Evolutionary conservation across 805 yeast genomes (phyloP).

Genomic region (Barnettozyma siamensis): DNA sequence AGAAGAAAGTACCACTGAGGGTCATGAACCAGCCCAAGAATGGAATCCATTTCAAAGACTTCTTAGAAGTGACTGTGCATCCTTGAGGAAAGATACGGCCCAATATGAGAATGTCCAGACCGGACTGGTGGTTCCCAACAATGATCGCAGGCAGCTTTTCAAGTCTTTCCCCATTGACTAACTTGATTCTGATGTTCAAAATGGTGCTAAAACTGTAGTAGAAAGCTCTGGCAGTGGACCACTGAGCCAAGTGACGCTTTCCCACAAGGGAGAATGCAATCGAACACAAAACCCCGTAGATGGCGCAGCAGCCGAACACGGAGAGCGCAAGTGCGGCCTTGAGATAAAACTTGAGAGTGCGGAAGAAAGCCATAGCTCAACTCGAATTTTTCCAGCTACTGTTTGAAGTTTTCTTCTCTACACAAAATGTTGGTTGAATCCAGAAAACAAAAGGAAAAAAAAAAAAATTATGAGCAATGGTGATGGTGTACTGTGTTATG

Average conservation of each 20-base stretch:
- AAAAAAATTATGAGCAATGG: no score
- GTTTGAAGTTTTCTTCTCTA: no score
- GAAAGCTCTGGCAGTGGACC: slow-evolving; percentile 82
- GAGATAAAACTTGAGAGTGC: slow-evolving; percentile 41
- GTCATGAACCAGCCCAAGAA: slow-evolving; percentile 96
- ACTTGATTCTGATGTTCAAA: slow-evolving; percentile 64
- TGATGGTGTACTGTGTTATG: no score
- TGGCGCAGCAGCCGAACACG: slow-evolving; percentile 52
- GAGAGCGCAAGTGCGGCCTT: slow-evolving; percentile 51
- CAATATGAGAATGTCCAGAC: slow-evolving; percentile 73
- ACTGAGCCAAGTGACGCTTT: slow-evolving; percentile 76
- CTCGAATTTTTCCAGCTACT: no score
- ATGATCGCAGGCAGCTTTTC: slow-evolving; percentile 66
- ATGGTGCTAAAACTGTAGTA: slow-evolving; percentile 52
- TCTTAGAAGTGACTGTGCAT: slow-evolving; percentile 90
- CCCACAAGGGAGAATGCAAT: slow-evolving; percentile 60
- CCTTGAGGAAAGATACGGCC: slow-evolving; percentile 84
- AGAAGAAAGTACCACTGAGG: slow-evolving; percentile 82
- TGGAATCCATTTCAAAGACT: slow-evolving; percentile 77
- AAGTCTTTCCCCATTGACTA: slow-evolving; percentile 61
- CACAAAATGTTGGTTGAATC: no score
- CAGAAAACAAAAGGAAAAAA: no score
- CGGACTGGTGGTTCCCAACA: slow-evolving; percentile 87
- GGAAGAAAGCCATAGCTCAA: slow-evolving; percentile 6
- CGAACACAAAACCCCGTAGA: slow-evolving; percentile 77